Percentiles rank a stretch among this genome's conserved stretches.
Conservation (phyloP, 148 eudicot genomes). For the Fallopia convolvulus region DNA sequence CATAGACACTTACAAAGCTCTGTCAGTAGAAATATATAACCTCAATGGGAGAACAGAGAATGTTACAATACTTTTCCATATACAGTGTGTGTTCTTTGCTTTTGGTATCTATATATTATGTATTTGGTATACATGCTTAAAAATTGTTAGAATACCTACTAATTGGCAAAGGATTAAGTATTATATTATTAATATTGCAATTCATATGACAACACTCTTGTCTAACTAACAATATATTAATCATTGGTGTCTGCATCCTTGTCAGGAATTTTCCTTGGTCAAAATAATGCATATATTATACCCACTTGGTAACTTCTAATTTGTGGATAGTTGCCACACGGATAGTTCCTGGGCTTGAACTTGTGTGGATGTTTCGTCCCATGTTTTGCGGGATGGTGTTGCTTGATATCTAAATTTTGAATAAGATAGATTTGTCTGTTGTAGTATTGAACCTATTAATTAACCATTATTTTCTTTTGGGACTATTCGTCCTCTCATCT, state of each 20-base stretch:
- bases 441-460: neutral
- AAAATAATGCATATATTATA: neutral
- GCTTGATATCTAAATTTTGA: neutral
- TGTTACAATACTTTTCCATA: neutral
- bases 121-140: neutral
- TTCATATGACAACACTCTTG: slow-evolving; percentile 6
- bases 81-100: neutral
- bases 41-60: neutral
- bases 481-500: neutral
- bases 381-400: slow-evolving; percentile 10
- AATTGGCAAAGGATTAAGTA: neutral
- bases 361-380: slow-evolving; percentile 5
- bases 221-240: neutral
- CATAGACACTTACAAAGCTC: neutral
- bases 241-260: slow-evolving; percentile 1
- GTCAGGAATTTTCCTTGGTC: neutral
- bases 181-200: neutral
- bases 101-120: neutral
- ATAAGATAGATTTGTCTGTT: neutral
- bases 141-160: neutral
- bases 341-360: slow-evolving; percentile 1
- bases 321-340: slow-evolving; percentile 6
- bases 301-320: slow-evolving; percentile 3
- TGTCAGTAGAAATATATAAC: neutral
- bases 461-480: neutral